Evolutionary conservation across 2,329 filamentous ascomycete species (phyloP).

Genomic region (Teratosphaeriaceae sp.): DNA sequence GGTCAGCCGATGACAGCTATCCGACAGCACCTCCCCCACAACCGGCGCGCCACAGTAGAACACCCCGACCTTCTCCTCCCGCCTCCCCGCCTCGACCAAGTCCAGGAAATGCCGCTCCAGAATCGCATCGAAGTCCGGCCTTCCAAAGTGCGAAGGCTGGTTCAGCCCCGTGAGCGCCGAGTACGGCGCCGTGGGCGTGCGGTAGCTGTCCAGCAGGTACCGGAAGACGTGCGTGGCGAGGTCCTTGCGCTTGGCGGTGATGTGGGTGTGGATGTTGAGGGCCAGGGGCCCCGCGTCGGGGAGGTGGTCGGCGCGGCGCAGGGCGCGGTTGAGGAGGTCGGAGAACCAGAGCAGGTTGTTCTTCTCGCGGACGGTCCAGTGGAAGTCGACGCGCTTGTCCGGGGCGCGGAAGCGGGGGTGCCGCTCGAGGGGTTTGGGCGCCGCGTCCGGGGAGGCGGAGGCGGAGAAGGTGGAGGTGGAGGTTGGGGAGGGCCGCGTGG

Average conservation of each 20-base stretch:
- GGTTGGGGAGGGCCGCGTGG: too few relatives aligned
- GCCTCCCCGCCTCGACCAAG: slow-evolving; percentile 35
- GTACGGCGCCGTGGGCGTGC: slow-evolving; percentile 45
- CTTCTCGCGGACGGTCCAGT: slow-evolving; percentile 54
- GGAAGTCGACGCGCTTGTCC: slow-evolving; percentile 49
- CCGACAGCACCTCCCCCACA: slow-evolving; percentile 50
- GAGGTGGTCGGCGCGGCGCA: slow-evolving; percentile 33
- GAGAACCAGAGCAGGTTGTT: slow-evolving; percentile 54
- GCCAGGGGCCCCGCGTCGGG: slow-evolving; percentile 36
- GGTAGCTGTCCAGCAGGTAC: slow-evolving; percentile 51
- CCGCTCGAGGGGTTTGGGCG: too few relatives aligned
- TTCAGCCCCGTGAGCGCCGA: slow-evolving; percentile 50
- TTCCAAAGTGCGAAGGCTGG: slow-evolving; percentile 48
- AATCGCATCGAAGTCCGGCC: slow-evolving; percentile 49
- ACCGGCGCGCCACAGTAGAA: slow-evolving; percentile 53
- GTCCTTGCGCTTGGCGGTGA: slow-evolving; percentile 49
- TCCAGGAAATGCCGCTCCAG: slow-evolving; percentile 50
- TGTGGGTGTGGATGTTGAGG: slow-evolving; percentile 50
- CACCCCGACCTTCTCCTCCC: slow-evolving; percentile 45
- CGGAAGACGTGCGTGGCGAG: slow-evolving; percentile 51
- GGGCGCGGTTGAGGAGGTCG: slow-evolving; percentile 47
- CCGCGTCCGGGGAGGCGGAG: too few relatives aligned
- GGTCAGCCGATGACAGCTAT: slow-evolving; percentile 47
- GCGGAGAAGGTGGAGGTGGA: too few relatives aligned
- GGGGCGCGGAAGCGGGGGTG: too few relatives aligned